Evolutionary conservation across 148 eudicot genomes (phyloP).

Genomic region (Polygonum aviculare): DNA sequence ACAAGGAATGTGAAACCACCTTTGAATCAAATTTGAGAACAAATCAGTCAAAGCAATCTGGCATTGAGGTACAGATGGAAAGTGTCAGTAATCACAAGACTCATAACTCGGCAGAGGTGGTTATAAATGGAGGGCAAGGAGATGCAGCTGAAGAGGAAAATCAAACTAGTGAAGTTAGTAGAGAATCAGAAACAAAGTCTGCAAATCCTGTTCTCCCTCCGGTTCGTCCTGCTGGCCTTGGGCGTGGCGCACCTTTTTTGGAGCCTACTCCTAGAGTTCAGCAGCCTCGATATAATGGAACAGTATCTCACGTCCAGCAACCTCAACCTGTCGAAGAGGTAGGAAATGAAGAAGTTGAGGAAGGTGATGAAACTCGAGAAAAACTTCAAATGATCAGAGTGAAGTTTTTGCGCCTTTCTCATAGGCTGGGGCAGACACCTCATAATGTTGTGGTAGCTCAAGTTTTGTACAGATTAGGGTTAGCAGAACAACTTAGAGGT

Average conservation of each 20-base stretch:
- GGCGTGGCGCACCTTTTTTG: constrained; percentile 67
- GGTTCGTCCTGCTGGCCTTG: constrained; percentile 57
- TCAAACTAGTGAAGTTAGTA: constrained; percentile 23
- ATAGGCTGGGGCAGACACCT: constrained; percentile 95
- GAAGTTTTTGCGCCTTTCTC: constrained; percentile 91
- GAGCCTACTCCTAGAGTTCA: constrained; percentile 69
- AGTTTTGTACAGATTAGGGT: constrained; percentile 85
- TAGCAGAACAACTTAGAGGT: constrained; percentile 92
- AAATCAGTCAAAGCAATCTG: constrained; percentile 7
- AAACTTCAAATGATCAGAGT: constrained; percentile 98
- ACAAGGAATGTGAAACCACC: constrained; percentile 19
- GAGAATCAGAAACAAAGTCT: constrained; percentile 24
- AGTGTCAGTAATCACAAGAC: constrained; percentile 18
- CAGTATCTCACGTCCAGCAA: constrained; percentile 46
- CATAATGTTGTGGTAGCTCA: constrained; percentile 98
- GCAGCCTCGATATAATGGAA: constrained; percentile 63
- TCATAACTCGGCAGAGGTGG: constrained; percentile 9
- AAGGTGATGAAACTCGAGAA: constrained; percentile 86
- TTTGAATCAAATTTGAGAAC: constrained; percentile 16
- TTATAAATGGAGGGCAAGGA: constrained; percentile 9
- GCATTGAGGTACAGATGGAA: constrained; percentile 15
- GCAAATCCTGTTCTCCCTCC: constrained; percentile 25
- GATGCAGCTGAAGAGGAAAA: constrained; percentile 24
- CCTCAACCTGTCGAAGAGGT: constrained; percentile 52
- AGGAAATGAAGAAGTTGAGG: constrained; percentile 64